A percentile compares a stretch with the other conserved stretches of the same genome.
These are phyloP conservation scores for Rehmannia glutinosa DNA, from an alignment of 257 asterid species.

Conservation along the genomic window DNA sequence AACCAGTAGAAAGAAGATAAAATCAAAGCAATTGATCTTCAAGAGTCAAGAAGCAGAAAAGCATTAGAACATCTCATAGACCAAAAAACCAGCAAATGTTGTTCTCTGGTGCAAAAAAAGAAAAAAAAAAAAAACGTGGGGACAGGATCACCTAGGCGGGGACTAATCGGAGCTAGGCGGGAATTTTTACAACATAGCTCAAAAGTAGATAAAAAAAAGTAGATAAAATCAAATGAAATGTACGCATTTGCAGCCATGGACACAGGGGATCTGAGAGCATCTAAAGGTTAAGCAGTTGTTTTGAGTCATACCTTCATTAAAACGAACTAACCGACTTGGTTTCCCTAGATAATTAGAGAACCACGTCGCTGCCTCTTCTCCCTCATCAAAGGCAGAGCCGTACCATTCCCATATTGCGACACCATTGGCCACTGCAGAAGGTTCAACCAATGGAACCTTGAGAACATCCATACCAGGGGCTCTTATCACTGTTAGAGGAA, in stretches of 20 bases:
- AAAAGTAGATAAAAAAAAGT: too few relatives aligned
- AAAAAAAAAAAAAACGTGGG: too few relatives aligned
- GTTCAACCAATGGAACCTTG: slow-evolving; percentile 52
- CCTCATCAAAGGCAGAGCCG: slow-evolving; percentile 79
- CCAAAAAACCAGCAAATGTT: background rate
- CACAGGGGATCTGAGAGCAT: too few relatives aligned
- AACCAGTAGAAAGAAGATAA: background rate
- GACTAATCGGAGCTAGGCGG: too few relatives aligned
- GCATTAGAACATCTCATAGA: too few relatives aligned
- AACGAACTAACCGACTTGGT: slow-evolving; percentile 63
- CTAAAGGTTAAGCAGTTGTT: background rate
- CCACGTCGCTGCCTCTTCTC: slow-evolving; percentile 64
- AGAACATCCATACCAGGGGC: slow-evolving; percentile 59
- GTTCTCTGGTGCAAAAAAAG: too few relatives aligned
- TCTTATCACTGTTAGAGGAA: slow-evolving; percentile 32
- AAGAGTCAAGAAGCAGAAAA: too few relatives aligned
- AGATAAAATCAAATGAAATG: too few relatives aligned
- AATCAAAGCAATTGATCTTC: background rate
- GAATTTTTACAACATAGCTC: too few relatives aligned
- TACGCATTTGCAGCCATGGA: too few relatives aligned
- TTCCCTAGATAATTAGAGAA: slow-evolving; percentile 57
- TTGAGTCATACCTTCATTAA: slow-evolving; percentile 44
- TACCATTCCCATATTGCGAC: slow-evolving; percentile 77
- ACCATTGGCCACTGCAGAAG: slow-evolving; percentile 40
- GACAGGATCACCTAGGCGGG: too few relatives aligned